Percentiles rank a stretch among this genome's conserved stretches.
Conservation (phyloP, 2,329 filamentous ascomycete genomes). For the Alternaria dauci region DNA sequence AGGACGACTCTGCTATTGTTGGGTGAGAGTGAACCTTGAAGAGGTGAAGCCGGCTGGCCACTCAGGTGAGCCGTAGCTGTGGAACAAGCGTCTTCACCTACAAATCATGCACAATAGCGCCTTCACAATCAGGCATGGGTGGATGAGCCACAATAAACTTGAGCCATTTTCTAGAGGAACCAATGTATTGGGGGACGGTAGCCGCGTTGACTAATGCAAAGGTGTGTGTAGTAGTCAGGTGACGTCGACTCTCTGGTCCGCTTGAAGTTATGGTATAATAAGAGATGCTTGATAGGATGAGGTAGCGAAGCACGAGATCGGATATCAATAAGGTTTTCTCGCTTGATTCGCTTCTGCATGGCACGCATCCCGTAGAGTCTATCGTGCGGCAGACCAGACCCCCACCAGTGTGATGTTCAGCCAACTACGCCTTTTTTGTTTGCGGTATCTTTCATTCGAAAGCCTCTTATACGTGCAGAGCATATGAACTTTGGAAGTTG, state of each 20-base stretch:
- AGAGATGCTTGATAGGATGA: background rate
- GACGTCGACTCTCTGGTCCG: background rate
- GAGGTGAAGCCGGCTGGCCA: background rate
- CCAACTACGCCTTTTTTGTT: background rate
- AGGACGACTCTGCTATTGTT: background rate
- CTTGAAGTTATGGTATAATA: background rate
- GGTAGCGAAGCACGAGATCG: background rate
- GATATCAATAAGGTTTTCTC: background rate
- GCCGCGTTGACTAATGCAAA: background rate
- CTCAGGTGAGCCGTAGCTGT: background rate
- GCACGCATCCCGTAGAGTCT: background rate
- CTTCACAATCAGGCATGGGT: background rate
- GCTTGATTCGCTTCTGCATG: background rate
- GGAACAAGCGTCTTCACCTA: background rate
- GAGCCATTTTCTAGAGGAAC: background rate
- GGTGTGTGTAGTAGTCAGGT: background rate
- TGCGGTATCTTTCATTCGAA: too few species aligned
- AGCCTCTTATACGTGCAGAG: too few species aligned
- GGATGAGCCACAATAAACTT: background rate
- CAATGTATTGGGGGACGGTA: background rate
- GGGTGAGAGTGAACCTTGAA: background rate
- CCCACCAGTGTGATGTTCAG: background rate
- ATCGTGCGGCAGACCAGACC: background rate
- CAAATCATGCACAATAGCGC: background rate
- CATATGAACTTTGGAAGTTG: too few species aligned